A percentile compares a stretch with the other conserved stretches of the same genome.
Evolutionary conservation across 805 yeast species (phyloP).

Genomic region (Ogataea paraovalis): DNA sequence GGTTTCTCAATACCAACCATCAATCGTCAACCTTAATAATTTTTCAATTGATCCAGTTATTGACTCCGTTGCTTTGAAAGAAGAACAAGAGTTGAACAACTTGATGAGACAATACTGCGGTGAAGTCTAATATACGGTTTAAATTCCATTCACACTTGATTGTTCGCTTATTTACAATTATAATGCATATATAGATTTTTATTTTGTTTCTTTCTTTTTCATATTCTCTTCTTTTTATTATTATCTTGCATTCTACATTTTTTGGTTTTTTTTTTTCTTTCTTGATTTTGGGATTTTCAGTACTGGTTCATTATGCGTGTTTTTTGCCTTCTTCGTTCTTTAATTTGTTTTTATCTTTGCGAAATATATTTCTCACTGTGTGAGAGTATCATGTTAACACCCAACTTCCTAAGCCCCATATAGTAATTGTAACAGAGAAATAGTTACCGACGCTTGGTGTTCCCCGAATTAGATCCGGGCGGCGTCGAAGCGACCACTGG

Average conservation of each 20-base stretch:
- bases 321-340: neutral
- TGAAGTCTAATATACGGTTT: neutral
- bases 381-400: neutral
- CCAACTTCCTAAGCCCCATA: too few species aligned
- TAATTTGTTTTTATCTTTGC: neutral
- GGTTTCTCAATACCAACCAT: conserved; percentile 3
- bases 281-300: neutral
- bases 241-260: neutral
- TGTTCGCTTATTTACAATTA: neutral
- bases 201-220: neutral
- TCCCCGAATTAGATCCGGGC: too few species aligned
- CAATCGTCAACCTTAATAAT: conserved; percentile 14
- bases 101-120: conserved; percentile 33
- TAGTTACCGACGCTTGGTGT: too few species aligned
- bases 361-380: neutral
- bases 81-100: conserved; percentile 31
- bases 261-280: neutral
- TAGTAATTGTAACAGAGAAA: too few species aligned
- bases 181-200: neutral
- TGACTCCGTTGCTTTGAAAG: conserved; percentile 31
- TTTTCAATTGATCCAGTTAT: conserved; percentile 24
- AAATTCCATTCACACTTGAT: neutral
- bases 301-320: neutral
- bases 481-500: too few species aligned
- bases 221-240: neutral